Evolutionary conservation across 2,329 filamentous ascomycete species (phyloP).

Genomic region (Hymenoscyphus infarciens): DNA sequence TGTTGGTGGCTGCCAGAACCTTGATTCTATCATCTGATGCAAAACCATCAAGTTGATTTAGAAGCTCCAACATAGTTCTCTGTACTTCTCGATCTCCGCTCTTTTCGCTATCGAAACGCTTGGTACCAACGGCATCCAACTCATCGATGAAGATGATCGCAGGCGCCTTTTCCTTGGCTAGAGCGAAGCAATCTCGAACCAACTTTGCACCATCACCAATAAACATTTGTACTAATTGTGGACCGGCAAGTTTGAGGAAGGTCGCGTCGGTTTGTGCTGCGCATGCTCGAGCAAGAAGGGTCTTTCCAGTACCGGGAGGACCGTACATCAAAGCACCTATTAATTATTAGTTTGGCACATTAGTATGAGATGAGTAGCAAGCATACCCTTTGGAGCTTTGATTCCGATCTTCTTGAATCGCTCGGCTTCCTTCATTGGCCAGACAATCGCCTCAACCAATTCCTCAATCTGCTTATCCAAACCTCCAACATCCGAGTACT

Average conservation of each 20-base stretch:
- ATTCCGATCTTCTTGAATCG: conserved; percentile 99
- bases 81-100: conserved; percentile 97
- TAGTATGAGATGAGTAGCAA: not conserved
- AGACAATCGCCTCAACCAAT: conserved; percentile 95
- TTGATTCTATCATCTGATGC: conserved; percentile 96
- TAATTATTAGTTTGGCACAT: conserved; percentile 10
- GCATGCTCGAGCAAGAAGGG: conserved; percentile 88
- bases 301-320: conserved; percentile 85
- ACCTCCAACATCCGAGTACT: conserved; percentile 96
- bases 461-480: conserved; percentile 99
- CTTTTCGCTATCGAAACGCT: conserved; percentile 98
- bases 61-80: conserved; percentile 95
- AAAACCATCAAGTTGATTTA: conserved; percentile 98
- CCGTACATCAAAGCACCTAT: conserved; percentile 97
- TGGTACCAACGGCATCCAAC: conserved; percentile 95
- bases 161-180: conserved; percentile 97
- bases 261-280: conserved; percentile 97
- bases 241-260: conserved; percentile 96
- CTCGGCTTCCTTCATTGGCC: conserved; percentile 99
- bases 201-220: conserved; percentile 98
- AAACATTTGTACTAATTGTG: conserved; percentile 99
- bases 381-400: conserved; percentile 93
- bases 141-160: conserved; percentile 99
- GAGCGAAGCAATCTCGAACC: conserved; percentile 92
- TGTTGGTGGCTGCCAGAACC: conserved; percentile 90